phyloP scores from a whole-genome alignment of 345 rosid genomes.

The Populus nigra region DNA sequence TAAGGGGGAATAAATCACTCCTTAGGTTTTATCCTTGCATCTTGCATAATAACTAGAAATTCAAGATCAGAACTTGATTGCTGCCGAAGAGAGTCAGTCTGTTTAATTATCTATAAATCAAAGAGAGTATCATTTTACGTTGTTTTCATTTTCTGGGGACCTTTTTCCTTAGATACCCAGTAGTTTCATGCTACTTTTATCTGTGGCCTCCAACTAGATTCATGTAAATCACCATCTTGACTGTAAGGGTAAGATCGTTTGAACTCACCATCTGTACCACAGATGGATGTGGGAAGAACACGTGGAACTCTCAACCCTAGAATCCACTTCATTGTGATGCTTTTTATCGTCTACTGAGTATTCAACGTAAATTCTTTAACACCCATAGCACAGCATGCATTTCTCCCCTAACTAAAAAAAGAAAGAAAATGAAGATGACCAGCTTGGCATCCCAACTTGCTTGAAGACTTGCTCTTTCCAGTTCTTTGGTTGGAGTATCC shows the following conservation, averaged over 20 bases:
- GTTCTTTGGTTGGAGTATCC: too few relatives aligned
- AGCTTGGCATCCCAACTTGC: too few relatives aligned
- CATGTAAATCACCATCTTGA: neutral
- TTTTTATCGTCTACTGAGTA: too few relatives aligned
- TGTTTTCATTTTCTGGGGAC: too few relatives aligned
- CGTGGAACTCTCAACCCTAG: neutral
- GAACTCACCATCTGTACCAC: neutral
- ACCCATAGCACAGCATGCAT: too few relatives aligned
- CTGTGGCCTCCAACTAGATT: neutral
- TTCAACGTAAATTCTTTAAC: too few relatives aligned
- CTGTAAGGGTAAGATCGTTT: neutral
- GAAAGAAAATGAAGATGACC: too few relatives aligned
- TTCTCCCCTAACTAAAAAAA: too few relatives aligned
- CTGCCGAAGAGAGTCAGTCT: neutral
- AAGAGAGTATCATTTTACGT: neutral
- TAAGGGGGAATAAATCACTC: neutral
- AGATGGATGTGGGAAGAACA: neutral
- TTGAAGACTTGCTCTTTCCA: too few relatives aligned
- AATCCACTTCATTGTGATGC: too few relatives aligned
- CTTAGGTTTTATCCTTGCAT: neutral
- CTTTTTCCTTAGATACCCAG: neutral
- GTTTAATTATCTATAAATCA: too few relatives aligned
- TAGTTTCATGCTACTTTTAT: neutral
- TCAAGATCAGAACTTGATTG: neutral
- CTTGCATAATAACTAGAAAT: neutral